These are phyloP conservation scores for Leucoagaricus sp. DNA, from an alignment of 1,284 basidiomycete genomes.

Conservation along the genomic window DNA sequence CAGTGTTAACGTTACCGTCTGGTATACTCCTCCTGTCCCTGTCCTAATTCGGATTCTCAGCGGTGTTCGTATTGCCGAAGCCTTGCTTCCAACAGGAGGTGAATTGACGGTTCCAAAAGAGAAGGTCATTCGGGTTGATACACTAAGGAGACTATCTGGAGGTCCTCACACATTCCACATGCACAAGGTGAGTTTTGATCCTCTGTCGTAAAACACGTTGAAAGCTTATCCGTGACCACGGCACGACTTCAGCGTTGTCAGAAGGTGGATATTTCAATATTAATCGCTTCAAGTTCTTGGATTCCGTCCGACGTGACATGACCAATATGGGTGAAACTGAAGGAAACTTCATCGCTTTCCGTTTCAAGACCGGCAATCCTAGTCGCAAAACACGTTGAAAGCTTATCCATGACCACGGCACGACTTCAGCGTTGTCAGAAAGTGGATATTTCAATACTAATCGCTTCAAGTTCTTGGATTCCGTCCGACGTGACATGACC, in stretches of 20 bases:
- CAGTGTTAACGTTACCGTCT: constrained; percentile 22
- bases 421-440: constrained; percentile 33
- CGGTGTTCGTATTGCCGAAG: constrained; percentile 22
- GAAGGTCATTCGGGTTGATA: constrained; percentile 28
- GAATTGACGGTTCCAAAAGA: constrained; percentile 28
- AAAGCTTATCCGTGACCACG: constrained; percentile 6
- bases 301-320: constrained; percentile 32
- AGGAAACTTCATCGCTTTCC: constrained; percentile 28
- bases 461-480: constrained; percentile 34
- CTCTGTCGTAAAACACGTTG: not conserved
- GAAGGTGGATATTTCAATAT: constrained; percentile 30
- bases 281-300: constrained; percentile 30
- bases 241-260: constrained; percentile 35
- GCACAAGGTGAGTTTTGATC: constrained; percentile 29
- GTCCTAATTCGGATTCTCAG: constrained; percentile 32
- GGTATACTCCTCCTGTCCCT: constrained; percentile 27
- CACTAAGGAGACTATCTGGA: constrained; percentile 25
- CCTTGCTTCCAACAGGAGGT: constrained; percentile 26
- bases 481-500: constrained; percentile 31
- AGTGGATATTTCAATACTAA: constrained; percentile 29
- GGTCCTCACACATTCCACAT: constrained; percentile 37
- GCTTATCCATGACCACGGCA: constrained; percentile 19
- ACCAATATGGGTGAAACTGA: constrained; percentile 24
- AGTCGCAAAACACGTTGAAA: not conserved
- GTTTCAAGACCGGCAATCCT: too few relatives aligned